A percentile compares a stretch with the other conserved stretches of the same genome.
These are phyloP conservation scores for Aschersonia sp. DNA, from an alignment of 2,329 filamentous ascomycete genomes.

Conservation along the genomic window DNA sequence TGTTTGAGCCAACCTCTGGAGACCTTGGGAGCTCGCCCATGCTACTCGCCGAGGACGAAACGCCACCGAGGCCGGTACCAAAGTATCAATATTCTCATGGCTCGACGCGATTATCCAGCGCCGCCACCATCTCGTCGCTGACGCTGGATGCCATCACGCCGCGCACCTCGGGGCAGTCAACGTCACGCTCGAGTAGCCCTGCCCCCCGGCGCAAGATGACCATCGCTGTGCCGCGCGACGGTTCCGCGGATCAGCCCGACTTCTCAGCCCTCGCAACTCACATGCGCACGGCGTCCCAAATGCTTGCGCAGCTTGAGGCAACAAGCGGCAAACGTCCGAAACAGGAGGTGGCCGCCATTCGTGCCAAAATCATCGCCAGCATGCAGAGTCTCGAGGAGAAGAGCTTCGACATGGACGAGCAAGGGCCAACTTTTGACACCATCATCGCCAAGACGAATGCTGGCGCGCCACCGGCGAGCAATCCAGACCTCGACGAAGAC, in stretches of 20 bases:
- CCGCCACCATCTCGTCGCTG: slow-evolving; percentile 44
- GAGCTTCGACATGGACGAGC: slow-evolving; percentile 64
- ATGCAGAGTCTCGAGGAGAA: slow-evolving; percentile 83
- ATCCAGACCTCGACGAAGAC: slow-evolving; percentile 41
- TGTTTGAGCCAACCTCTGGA: slow-evolving; percentile 70
- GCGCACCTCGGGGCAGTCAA: slow-evolving; percentile 53
- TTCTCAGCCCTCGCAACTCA: slow-evolving; percentile 74
- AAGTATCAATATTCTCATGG: slow-evolving; percentile 16
- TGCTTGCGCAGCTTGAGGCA: slow-evolving; percentile 71
- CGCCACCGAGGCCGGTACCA: slow-evolving; percentile 10
- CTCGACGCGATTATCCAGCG: slow-evolving; percentile 44
- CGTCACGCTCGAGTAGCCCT: slow-evolving; percentile 56
- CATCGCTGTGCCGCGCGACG: slow-evolving; percentile 37
- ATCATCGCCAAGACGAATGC: slow-evolving; percentile 64
- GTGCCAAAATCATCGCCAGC: slow-evolving; percentile 76
- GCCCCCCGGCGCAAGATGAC: slow-evolving; percentile 45
- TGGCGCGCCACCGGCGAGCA: slow-evolving; percentile 21
- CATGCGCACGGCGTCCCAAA: slow-evolving; percentile 77
- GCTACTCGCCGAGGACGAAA: slow-evolving; percentile 43
- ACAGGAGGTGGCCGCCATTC: slow-evolving; percentile 69
- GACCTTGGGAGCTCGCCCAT: slow-evolving; percentile 64
- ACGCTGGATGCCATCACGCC: slow-evolving; percentile 49
- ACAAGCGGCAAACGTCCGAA: slow-evolving; percentile 69
- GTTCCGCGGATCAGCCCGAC: slow-evolving; percentile 55
- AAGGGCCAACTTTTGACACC: slow-evolving; percentile 62